A percentile compares a stretch with the other conserved stretches of the same genome.
phyloP scores from a whole-genome alignment of 164 flowering plant species.

The Tinospora cordifolia region DNA sequence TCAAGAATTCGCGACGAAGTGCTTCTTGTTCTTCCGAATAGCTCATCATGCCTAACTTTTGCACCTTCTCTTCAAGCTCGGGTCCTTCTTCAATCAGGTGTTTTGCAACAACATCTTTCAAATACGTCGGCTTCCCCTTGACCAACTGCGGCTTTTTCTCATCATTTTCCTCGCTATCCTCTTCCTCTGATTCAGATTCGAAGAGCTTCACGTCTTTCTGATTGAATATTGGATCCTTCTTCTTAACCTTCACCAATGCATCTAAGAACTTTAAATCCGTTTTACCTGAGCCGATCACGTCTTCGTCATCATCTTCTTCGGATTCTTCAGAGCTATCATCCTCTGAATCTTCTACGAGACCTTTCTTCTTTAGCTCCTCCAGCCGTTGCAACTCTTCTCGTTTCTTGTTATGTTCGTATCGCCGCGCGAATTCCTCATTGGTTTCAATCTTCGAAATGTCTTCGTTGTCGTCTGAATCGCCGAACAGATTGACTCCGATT shows the following conservation, averaged over 20 bases:
- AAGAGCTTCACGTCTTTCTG: constrained; percentile 49
- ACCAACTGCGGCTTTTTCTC: no score
- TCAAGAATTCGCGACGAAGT: no score
- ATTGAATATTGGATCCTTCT: constrained; percentile 51
- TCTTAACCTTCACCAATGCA: constrained; percentile 47
- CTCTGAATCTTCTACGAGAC: constrained; percentile 31
- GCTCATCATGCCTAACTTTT: no score
- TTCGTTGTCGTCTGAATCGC: no score
- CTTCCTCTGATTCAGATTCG: constrained; percentile 29
- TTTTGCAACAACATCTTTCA: no score
- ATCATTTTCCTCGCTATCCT: constrained; percentile 9
- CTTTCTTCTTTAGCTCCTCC: constrained; percentile 60
- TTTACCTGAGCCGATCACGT: constrained; percentile 5
- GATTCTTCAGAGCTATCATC: constrained; percentile 18
- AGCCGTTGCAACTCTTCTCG: constrained; percentile 65
- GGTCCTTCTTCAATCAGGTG: no score
- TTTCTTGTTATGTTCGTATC: constrained; percentile 71
- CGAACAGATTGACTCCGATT: no score
- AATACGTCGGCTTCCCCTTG: no score
- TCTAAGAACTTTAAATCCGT: constrained; percentile 42
- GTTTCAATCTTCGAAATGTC: no score
- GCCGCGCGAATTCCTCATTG: no score
- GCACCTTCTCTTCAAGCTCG: no score
- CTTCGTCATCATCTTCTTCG: constrained; percentile 22
- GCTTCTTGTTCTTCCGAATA: no score